These are phyloP conservation scores for Alternaria panax DNA, from an alignment of 2,329 filamentous ascomycete species.

Conservation along the genomic window DNA sequence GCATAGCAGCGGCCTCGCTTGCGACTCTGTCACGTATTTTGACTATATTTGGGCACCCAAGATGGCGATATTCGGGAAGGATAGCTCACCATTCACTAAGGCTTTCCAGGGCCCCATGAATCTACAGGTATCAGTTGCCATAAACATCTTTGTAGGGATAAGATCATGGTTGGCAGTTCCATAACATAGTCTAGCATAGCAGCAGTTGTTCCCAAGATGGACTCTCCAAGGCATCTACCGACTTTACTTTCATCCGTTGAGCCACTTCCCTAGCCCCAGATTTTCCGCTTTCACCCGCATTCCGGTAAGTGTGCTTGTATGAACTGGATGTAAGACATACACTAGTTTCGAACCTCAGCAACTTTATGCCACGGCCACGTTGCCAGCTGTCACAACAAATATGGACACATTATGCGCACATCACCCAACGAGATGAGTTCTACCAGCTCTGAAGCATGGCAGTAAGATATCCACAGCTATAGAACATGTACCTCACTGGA, in stretches of 20 bases:
- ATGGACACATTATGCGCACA: slow-evolving; percentile 36
- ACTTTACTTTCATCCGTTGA: slow-evolving; percentile 53
- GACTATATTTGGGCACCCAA: neutral
- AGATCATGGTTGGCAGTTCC: accelerated
- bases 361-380: neutral
- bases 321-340: neutral
- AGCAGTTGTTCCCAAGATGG: slow-evolving; percentile 1
- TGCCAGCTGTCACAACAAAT: slow-evolving; percentile 27
- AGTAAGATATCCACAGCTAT: neutral
- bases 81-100: neutral
- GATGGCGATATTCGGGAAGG: neutral
- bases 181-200: neutral
- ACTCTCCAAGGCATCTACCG: slow-evolving; percentile 39
- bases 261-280: slow-evolving; percentile 51
- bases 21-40: neutral
- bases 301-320: neutral
- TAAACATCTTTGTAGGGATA: neutral
- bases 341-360: neutral
- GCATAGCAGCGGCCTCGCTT: neutral
- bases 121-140: neutral
- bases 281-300: slow-evolving; percentile 29
- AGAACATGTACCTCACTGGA: neutral
- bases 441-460: slow-evolving; percentile 16
- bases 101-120: neutral
- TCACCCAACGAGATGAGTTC: slow-evolving; percentile 30